Evolutionary conservation across 495 filamentous ascomycete genomes (phyloP).

Genomic region (Xylaria cubensis): DNA sequence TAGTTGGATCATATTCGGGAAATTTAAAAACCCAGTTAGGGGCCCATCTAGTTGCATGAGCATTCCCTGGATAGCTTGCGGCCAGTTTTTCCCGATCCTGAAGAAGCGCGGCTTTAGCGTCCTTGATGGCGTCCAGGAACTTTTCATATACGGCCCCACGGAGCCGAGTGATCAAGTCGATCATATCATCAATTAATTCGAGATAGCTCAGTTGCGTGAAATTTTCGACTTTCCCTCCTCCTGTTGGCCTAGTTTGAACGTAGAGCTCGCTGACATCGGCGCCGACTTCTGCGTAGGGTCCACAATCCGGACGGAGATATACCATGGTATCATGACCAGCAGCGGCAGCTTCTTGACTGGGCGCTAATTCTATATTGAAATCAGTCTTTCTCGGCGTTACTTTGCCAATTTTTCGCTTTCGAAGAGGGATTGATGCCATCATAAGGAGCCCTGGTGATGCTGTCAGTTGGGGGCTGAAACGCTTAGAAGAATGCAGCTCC

Average conservation of each 20-base stretch:
- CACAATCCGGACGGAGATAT: not conserved
- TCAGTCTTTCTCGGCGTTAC: not conserved
- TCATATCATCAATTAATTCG: not conserved
- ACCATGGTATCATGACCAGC: not conserved
- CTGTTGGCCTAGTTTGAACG: too few species aligned
- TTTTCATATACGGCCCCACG: not conserved
- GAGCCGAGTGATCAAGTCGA: not conserved
- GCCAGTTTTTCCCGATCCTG: not conserved
- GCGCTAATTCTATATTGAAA: not conserved
- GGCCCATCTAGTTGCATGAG: slow-evolving; percentile 1
- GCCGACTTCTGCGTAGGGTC: not conserved
- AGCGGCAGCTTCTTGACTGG: not conserved
- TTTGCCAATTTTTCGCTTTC: not conserved
- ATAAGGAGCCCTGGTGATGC: not conserved
- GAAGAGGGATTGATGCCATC: not conserved
- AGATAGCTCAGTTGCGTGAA: not conserved
- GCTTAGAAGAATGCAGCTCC: not conserved
- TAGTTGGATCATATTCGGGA: not conserved
- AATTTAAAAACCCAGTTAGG: not conserved
- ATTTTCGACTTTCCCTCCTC: not conserved
- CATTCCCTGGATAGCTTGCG: not conserved
- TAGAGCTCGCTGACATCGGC: too few species aligned
- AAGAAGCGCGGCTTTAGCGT: not conserved
- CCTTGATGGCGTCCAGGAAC: not conserved
- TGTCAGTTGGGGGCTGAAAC: not conserved